Percentiles rank a stretch among this genome's conserved stretches.
Conservation (phyloP, 106 monocot genomes). For the Dendrobium nobile region DNA sequence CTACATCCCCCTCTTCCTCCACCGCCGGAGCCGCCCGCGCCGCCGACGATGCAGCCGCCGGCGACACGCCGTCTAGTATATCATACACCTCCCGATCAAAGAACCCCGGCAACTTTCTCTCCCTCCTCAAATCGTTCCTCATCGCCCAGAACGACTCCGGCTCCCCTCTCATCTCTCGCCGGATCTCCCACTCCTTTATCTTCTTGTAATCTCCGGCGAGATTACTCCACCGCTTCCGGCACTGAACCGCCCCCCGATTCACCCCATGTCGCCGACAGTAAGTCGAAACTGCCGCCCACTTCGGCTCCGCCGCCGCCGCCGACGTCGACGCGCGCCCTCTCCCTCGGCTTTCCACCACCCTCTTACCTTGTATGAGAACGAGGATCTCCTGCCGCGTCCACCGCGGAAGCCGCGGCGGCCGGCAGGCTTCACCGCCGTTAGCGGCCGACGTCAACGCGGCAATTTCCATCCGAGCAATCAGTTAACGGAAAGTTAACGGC, state of each 20-base stretch:
- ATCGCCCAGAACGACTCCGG: slow-evolving; percentile 74
- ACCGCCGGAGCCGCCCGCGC: slow-evolving; percentile 37
- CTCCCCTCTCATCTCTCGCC: slow-evolving; percentile 11
- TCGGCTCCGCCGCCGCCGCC: slow-evolving; percentile 36
- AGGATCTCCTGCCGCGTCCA: slow-evolving; percentile 93
- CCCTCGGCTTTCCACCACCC: slow-evolving; percentile 45
- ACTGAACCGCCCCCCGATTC: slow-evolving; percentile 73
- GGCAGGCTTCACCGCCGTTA: slow-evolving; percentile 1
- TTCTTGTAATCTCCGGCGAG: slow-evolving; percentile 77
- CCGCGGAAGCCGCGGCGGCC: slow-evolving; percentile 52
- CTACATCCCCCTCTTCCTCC: slow-evolving; percentile 37
- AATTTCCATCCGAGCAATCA: background rate
- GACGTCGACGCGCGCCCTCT: slow-evolving; percentile 21
- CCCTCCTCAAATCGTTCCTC: slow-evolving; percentile 64
- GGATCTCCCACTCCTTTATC: slow-evolving; percentile 71
- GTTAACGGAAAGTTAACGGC: slow-evolving; percentile 1
- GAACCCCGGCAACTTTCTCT: slow-evolving; percentile 65
- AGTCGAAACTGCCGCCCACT: slow-evolving; percentile 73
- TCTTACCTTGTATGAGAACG: slow-evolving; percentile 74
- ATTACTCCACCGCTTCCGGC: slow-evolving; percentile 93
- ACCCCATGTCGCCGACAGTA: slow-evolving; percentile 69
- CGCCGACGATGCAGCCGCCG: slow-evolving; percentile 11
- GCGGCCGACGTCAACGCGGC: slow-evolving; percentile 10
- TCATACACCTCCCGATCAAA: slow-evolving; percentile 83
- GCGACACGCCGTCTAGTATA: slow-evolving; percentile 39